Base-by-base conservation (phyloP, 306 rosid genomes). In the Castanospermum australe region DNA sequence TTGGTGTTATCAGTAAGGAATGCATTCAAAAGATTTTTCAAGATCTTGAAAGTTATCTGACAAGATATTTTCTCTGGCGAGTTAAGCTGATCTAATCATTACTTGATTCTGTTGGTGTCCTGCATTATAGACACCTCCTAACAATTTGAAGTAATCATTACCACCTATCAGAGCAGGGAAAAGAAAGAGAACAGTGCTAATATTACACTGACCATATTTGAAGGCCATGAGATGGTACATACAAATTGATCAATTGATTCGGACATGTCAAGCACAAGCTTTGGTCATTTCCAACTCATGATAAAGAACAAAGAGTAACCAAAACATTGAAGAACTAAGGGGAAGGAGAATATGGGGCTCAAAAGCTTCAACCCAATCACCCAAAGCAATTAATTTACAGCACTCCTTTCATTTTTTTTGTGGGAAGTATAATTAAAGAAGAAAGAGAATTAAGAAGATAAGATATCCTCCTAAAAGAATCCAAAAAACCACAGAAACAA, bases 281-380 rank as follows among this genome's bases (percentile, higher is more conserved):
- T 51, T 14, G 60, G 21, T 52, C 28, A 62, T 36, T 72, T 72
- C 5, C 59, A 62, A 62, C 41, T 71, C 67, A 36, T 11, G 56
- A 39, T 62, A 61, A 48, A 71, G 44, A 24, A 71, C 13, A 22
- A 56, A 52, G 10, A 21, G 44, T 22, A 47, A 35, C 32, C 55
- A 60, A 32, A 70, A 51, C 30, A 20, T 36, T 14, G 14, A 63
- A 69, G 35, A 18, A 60, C 32, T 41, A 7, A 5, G 8, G 22
- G 30, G 12, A 73, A 63, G 38, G 33, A 13, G 15, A 56, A 57
- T 33, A 73, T 21, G 36, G 2, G 30, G 51, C 44, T 47, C 67
- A 63, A 52, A 44, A 70, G 28, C 38, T 80, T n/a, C n/a, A n/a
- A n/a, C n/a, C n/a, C n/a, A n/a, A 66, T 36, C 39, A 50, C 52